Evolutionary conservation across 2,329 filamentous ascomycete genomes (phyloP).

Genomic region (Metarhizium album): DNA sequence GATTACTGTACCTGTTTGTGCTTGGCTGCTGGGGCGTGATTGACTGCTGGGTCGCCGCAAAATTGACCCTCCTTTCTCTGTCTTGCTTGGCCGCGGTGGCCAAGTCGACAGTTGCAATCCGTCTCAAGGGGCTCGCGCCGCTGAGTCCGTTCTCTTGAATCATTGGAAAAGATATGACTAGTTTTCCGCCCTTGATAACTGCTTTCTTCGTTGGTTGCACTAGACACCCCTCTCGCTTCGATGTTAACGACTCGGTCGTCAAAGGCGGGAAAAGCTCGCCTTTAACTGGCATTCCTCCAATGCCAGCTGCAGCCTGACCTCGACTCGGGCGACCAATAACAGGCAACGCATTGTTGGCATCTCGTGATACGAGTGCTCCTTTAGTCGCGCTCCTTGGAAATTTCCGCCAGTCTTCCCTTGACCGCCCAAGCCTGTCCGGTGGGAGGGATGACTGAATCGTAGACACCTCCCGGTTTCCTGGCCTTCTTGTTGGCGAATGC

Average conservation of each 20-base stretch:
- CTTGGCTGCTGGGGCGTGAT: background rate
- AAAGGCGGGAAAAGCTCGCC: constrained; percentile 32
- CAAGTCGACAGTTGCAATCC: constrained; percentile 39
- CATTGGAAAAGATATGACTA: constrained; percentile 40
- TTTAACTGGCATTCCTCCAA: constrained; percentile 28
- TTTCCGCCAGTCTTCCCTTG: background rate
- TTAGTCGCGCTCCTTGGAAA: background rate
- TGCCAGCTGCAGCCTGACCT: constrained; percentile 23
- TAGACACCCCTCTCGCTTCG: constrained; percentile 9
- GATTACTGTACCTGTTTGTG: background rate
- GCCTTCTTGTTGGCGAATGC: background rate
- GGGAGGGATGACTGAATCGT: background rate
- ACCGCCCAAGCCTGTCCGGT: background rate
- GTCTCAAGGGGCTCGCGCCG: constrained; percentile 29
- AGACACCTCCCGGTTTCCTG: background rate
- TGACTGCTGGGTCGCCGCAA: constrained; percentile 4
- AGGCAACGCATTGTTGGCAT: constrained; percentile 21
- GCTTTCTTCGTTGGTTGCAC: constrained; percentile 16
- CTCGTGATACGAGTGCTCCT: background rate
- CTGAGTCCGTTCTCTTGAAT: constrained; percentile 18
- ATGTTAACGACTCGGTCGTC: constrained; percentile 19
- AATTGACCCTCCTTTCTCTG: constrained; percentile 27
- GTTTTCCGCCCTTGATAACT: constrained; percentile 23
- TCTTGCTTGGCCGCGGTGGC: constrained; percentile 37
- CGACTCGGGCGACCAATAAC: constrained; percentile 26